Base-by-base conservation (phyloP, 495 filamentous ascomycete genomes). In the Neurospora sp. region DNA sequence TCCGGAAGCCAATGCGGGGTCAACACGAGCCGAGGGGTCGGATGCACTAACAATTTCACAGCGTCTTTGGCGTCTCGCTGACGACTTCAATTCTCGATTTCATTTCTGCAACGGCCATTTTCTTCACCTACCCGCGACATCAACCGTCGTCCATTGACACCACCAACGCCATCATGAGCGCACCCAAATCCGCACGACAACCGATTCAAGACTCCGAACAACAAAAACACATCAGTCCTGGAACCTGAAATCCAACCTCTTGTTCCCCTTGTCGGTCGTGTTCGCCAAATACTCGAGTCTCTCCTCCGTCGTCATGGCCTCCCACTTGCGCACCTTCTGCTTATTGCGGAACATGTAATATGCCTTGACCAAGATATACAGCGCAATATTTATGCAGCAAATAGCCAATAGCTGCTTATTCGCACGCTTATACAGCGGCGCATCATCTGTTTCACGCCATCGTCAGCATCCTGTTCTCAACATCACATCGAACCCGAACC, bases 181-280 rank as follows among this genome's bases (percentile, higher is more conserved):
- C 3, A 10, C 44, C 44, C 44, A 5, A 48, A 48, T 20, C 9
- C 8, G 7, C 44, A n/a, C n/a, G n/a, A 5, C 46, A 14, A 59
- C 48, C 20, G 20, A 59, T 42, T 0, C 70, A 40, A 31, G 9
- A 2, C 39, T 27, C 0, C 8, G 22, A 41, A 53, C 6, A 41
- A 53, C 6, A 0, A 0, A 22, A 37, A 12, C 68, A 20, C n/a
- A 0, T 76, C 73, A 85, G 69, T 84, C 80, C 48, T 78, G 72
- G 73, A 88, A 88, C 39, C 85, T 77, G 71, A 89, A 89, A 74
- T 89, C 86, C 69, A 88, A 86, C 80, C 92, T 86, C 80, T 94
- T 95, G 77, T 93, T 94, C 7, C 92, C 92, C 75, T 88, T 83
- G 76, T 93, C 88, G 1, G 77, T 87, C 16, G 91, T 92, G 5